Base-by-base conservation (phyloP, 352 stramenopile genomes). In the Globisporangium takayamanum region DNA sequence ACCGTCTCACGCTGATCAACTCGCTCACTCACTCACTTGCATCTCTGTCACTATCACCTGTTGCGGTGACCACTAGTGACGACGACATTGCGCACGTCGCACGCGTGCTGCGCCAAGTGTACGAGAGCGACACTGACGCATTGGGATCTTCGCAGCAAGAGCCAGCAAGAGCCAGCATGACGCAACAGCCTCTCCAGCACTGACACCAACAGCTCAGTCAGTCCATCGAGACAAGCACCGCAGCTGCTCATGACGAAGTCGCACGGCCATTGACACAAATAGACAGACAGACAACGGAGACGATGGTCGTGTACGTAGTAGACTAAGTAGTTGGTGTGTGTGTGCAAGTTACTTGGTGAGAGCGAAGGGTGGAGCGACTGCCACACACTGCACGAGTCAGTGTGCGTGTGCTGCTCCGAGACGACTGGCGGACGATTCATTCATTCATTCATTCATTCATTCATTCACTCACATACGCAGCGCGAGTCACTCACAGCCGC, bases 41-140 rank as follows among this genome's bases (percentile, higher is more conserved):
- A 0, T 22, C 22, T 22, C 22, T 22, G 22, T 22, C 22, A 28
- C 45, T 15, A 50, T 50, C n/a, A 22, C 22, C 22, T 22, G 22
- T 22, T 22, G 22, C 22, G 22, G 5, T 6, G 4, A 8, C 14
- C 28, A 14, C 15, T 53, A 83, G 78, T 60, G 76, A 86, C 37
- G 67, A 84, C 25, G 71, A 86, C 57, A 64, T 85, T 44, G 58
- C 61, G 39, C 48, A 30, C 16, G 63, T 80, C 26, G 60, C 64
- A 47, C 47, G 25, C 39, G 55, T 66, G 33, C 65, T 62, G 16
- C 71, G 42, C 46, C 63, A 47, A 5, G 41, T 65, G 59, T 78
- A 70, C 28, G 39, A 42, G 49, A 54, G 30, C 49, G 16, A 2
- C 22, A 18, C 6, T 30, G 7, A 14, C 30, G 26, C n/a, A 18